phyloP scores from a whole-genome alignment of 208 protist species.

The Endotrypanum monterogeii region DNA sequence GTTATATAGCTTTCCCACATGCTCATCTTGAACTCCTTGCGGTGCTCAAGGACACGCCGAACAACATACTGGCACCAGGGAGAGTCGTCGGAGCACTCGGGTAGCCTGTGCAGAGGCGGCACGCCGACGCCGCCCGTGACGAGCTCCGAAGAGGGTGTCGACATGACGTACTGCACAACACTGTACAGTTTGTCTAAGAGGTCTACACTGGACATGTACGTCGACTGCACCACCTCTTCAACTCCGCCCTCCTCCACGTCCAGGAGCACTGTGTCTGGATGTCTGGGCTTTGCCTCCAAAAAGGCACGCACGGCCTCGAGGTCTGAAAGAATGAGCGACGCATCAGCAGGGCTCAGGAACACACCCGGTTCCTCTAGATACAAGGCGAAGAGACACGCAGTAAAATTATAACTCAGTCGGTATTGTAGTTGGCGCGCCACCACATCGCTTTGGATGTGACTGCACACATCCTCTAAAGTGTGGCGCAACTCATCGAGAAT shows the following conservation, averaged over 20 bases:
- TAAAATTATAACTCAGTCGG: conserved; percentile 38
- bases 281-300: conserved; percentile 6
- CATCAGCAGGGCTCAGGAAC: conserved; percentile 45
- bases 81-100: conserved; percentile 43
- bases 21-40: conserved; percentile 39
- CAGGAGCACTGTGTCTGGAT: not conserved
- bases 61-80: conserved; percentile 75
- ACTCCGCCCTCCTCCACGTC: not conserved
- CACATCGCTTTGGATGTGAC: conserved; percentile 16
- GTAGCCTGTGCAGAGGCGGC: conserved; percentile 50
- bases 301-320: conserved; percentile 36
- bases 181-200: conserved; percentile 46
- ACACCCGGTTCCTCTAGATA: conserved; percentile 45
- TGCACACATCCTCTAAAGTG: conserved; percentile 3
- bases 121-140: conserved; percentile 51
- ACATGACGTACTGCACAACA: conserved; percentile 63
- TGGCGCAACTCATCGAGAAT: conserved; percentile 23
- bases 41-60: conserved; percentile 51
- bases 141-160: conserved; percentile 46
- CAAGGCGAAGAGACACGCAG: conserved; percentile 39
- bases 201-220: conserved; percentile 14
- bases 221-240: conserved; percentile 4
- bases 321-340: conserved; percentile 40
- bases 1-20: conserved; percentile 27
- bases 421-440: conserved; percentile 33